Evolutionary conservation across 805 yeast genomes (phyloP), one percentile per base, ranked within the genome.

Genomic region (Kluyveromyces aestuarii): DNA sequence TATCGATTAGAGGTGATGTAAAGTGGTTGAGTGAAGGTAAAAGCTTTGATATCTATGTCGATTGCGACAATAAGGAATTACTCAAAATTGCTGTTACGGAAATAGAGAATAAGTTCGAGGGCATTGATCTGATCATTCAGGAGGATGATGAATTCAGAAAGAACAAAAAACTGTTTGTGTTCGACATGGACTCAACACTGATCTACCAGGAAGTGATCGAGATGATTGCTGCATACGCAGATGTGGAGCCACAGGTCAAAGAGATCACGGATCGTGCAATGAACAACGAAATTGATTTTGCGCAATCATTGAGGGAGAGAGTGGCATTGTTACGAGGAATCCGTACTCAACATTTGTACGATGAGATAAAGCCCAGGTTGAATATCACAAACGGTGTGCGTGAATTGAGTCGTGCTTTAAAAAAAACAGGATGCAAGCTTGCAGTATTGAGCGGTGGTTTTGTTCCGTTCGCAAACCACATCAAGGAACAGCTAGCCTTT

Each of bases 151-250:
- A 55, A 27, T 57, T 45, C 41, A 53, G 64, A 37, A 55, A 55
- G 30, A 51, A 52, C 25, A 63, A 61, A 60, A 76, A 79, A 58
- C 71, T 93, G 45, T 82, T 87, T 52, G 87, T 95, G 10, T 93
- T 93, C 62, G 99, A 93, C 60, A 93, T 93, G 99, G 99, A 93
- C 70, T 89, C 97, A 0, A 93, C 99, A 0, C 71, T 93, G 61
- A 93, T 93, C 55, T 82, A 85, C 64, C 98, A 93, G 68, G 99
- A 93, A 68, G 97, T 93, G 38, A 93, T 93, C 56, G 99, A 93
- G 62, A 68, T 93, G 61, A 91, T 93, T 55, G 99, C 99, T 2
- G 88, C 88, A 0, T 84, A 87, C 58, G 98, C 96, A n/a, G 75
- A 78, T 55, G 95, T 93, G 35, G 96, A 93, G 61, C 80, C 75